These are phyloP conservation scores for Inga laurina DNA, from an alignment of 306 rosid genomes.

Conservation along the genomic window DNA sequence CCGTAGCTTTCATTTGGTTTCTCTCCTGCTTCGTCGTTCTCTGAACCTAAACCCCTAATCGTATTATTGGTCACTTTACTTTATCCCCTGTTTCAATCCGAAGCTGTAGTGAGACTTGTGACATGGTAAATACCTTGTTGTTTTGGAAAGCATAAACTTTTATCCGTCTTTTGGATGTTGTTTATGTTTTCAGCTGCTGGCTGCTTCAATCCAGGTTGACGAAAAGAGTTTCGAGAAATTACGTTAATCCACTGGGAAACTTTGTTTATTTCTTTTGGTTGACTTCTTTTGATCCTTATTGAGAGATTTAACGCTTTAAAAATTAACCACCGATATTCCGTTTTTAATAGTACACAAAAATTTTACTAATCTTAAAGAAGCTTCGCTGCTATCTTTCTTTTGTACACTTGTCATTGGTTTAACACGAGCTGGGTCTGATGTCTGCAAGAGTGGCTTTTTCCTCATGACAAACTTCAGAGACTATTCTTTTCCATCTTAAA, in stretches of 20 bases:
- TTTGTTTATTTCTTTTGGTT: neutral
- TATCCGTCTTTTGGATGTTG: neutral
- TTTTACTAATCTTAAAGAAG: neutral
- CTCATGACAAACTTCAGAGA: neutral
- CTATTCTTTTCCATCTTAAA: neutral
- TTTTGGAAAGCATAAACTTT: constrained; percentile 11
- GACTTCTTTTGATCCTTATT: neutral
- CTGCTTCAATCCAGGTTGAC: constrained; percentile 20
- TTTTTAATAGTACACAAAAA: constrained; percentile 8
- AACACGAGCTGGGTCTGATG: neutral
- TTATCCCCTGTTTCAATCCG: constrained; percentile 21
- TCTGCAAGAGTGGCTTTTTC: neutral
- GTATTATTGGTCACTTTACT: constrained; percentile 9
- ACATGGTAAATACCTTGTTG: constrained; percentile 39
- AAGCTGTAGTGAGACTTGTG: constrained; percentile 17
- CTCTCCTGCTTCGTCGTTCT: neutral
- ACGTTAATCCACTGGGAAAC: constrained; percentile 13
- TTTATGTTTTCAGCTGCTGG: neutral
- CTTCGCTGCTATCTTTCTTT: neutral
- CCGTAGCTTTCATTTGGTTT: neutral
- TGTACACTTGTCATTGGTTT: constrained; percentile 1
- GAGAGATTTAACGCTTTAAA: neutral
- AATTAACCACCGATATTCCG: neutral
- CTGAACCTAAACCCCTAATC: constrained; percentile 36
- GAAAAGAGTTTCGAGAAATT: constrained; percentile 3